Evolutionary conservation across 257 asterid species (phyloP).

Genomic region (Solanum verrucosum): DNA sequence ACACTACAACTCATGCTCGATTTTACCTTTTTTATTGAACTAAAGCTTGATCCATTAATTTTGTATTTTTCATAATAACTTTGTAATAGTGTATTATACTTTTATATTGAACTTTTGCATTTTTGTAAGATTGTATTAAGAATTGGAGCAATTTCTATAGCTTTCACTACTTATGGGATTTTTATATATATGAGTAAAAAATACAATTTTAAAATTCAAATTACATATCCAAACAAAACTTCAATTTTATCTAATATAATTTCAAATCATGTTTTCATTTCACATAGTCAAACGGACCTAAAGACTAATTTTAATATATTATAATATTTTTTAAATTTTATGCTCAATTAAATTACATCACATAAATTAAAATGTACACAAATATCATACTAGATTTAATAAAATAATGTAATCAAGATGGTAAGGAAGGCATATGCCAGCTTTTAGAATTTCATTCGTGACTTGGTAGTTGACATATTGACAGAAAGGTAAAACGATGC

Average conservation of each 20-base stretch:
- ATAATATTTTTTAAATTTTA: no score
- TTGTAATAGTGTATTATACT: neutral
- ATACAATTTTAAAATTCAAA: neutral
- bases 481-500: neutral
- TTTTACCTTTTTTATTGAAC: no score
- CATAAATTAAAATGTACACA: no score
- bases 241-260: neutral
- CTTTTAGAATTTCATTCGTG: neutral
- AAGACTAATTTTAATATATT: no score
- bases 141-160: neutral
- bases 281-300: neutral
- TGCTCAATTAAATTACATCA: no score
- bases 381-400: no score
- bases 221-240: neutral
- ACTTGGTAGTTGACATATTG: neutral
- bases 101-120: neutral
- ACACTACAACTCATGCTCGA: neutral
- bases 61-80: neutral
- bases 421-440: no score
- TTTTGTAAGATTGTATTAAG: neutral
- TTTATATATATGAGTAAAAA: neutral
- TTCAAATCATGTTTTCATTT: neutral
- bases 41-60: neutral
- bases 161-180: neutral
- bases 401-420: no score